These are phyloP conservation scores for Suillus alpinus DNA, from an alignment of 768 basidiomycete genomes.

Conservation along the genomic window DNA sequence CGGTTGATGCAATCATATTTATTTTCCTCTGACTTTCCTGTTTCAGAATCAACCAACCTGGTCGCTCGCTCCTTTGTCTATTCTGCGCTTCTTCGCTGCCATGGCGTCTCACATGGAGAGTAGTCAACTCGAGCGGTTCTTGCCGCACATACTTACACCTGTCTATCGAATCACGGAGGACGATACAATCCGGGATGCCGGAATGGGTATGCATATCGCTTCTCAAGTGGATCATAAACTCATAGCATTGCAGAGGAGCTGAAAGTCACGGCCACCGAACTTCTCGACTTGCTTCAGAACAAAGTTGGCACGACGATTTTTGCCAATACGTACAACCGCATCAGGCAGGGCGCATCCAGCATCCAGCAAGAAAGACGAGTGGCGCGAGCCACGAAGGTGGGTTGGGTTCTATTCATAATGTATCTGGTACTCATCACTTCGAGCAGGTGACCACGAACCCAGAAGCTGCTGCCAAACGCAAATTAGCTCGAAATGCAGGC, in stretches of 20 bases:
- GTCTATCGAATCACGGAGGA: constrained; percentile 87
- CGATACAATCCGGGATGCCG: constrained; percentile 72
- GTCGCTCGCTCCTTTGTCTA: constrained; percentile 75
- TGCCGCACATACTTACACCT: constrained; percentile 84
- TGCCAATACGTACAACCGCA: constrained; percentile 71
- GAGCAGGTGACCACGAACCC: constrained; percentile 70
- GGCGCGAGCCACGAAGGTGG: constrained; percentile 48
- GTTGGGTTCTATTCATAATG: constrained; percentile 10
- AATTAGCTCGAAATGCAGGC: constrained; percentile 61
- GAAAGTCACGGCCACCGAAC: constrained; percentile 73
- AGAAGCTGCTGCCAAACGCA: constrained; percentile 71
- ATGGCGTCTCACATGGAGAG: constrained; percentile 74
- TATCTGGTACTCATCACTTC: neutral
- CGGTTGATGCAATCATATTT: neutral
- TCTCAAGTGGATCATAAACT: neutral
- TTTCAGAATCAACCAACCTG: constrained; percentile 61
- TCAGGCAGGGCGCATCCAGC: constrained; percentile 66
- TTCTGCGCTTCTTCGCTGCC: constrained; percentile 92
- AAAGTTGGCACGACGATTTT: constrained; percentile 91
- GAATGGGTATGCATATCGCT: constrained; percentile 58
- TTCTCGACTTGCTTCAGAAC: constrained; percentile 82
- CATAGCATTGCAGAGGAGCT: constrained; percentile 61
- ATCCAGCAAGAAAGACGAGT: constrained; percentile 73
- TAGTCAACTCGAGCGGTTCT: constrained; percentile 57
- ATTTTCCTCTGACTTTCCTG: constrained; percentile 3